A percentile compares a stretch with the other conserved stretches of the same genome.
Evolutionary conservation across 2,329 filamentous ascomycete genomes (phyloP).

Genomic region (Ambrosiella xylebori): DNA sequence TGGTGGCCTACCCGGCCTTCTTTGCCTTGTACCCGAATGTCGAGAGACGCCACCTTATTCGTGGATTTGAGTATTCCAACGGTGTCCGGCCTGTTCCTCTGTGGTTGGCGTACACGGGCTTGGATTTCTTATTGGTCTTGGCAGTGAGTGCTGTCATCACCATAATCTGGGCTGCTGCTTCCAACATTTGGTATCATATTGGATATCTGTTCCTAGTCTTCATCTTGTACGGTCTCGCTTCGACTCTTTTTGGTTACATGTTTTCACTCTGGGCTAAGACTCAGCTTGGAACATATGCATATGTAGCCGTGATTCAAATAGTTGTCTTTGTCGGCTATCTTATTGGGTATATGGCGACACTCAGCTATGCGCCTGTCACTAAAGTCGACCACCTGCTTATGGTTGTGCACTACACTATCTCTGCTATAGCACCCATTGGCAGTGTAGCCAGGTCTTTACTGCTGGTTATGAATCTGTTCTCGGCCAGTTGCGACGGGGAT

Average conservation of each 20-base stretch:
- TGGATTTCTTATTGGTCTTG: slow-evolving; percentile 64
- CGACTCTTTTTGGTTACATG: slow-evolving; percentile 61
- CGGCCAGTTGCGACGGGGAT: slow-evolving; percentile 52
- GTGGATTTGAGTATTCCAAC: slow-evolving; percentile 80
- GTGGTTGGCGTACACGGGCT: slow-evolving; percentile 67
- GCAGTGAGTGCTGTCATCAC: slow-evolving; percentile 29
- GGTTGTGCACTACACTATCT: slow-evolving; percentile 59
- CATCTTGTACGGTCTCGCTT: slow-evolving; percentile 62
- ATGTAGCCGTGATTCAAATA: slow-evolving; percentile 61
- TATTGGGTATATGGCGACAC: slow-evolving; percentile 51
- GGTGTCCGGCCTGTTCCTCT: slow-evolving; percentile 67
- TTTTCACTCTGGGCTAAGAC: slow-evolving; percentile 65
- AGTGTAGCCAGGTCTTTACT: slow-evolving; percentile 61
- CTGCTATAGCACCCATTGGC: slow-evolving; percentile 57
- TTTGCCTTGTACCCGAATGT: slow-evolving; percentile 80
- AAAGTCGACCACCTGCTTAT: slow-evolving; percentile 50
- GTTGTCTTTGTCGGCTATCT: slow-evolving; percentile 55
- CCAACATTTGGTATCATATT: slow-evolving; percentile 55
- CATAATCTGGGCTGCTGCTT: slow-evolving; percentile 50
- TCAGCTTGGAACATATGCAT: slow-evolving; percentile 70
- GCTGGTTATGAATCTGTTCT: slow-evolving; percentile 68
- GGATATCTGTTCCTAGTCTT: slow-evolving; percentile 72
- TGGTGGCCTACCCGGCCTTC: slow-evolving; percentile 67
- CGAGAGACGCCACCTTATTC: slow-evolving; percentile 61
- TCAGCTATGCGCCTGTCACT: slow-evolving; percentile 57